A percentile compares a stretch with the other conserved stretches of the same genome.
These are phyloP conservation scores for Juncus inflexus DNA, from an alignment of 176 grass and related monocot species.

Conservation along the genomic window DNA sequence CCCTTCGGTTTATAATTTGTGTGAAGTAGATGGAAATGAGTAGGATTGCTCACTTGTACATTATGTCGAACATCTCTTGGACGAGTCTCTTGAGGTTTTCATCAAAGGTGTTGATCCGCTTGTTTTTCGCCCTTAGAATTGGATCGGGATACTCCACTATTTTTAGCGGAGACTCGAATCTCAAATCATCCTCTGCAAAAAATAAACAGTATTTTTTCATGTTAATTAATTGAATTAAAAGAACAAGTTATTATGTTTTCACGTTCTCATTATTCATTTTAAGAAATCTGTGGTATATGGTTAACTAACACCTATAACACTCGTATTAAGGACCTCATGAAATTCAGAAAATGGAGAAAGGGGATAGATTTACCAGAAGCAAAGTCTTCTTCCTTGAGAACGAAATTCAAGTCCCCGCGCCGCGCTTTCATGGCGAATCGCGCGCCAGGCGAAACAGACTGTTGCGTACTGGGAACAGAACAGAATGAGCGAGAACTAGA, in stretches of 20 bases:
- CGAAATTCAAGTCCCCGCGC: slow-evolving; percentile 28
- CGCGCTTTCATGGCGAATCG: slow-evolving; percentile 27
- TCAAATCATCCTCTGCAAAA: slow-evolving; percentile 63
- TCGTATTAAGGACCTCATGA: not conserved
- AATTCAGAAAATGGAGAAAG: not conserved
- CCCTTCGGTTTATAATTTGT: too few relatives aligned
- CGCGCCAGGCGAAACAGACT: not conserved
- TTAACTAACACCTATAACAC: not conserved
- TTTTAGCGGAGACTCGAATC: slow-evolving; percentile 63
- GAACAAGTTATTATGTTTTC: not conserved
- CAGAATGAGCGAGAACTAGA: slow-evolving; percentile 1
- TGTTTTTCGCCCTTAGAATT: slow-evolving; percentile 66
- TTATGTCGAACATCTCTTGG: slow-evolving; percentile 85
- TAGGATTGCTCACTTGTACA: slow-evolving; percentile 79
- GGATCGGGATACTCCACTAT: slow-evolving; percentile 86
- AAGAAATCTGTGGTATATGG: too few relatives aligned
- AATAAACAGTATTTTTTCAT: slow-evolving; percentile 3
- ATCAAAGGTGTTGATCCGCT: slow-evolving; percentile 75
- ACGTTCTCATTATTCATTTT: too few relatives aligned
- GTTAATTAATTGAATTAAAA: not conserved
- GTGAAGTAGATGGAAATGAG: not conserved
- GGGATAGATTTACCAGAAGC: slow-evolving; percentile 44
- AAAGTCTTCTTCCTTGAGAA: slow-evolving; percentile 42
- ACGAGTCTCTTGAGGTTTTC: slow-evolving; percentile 57
- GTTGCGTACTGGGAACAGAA: not conserved